phyloP scores from a whole-genome alignment of 352 stramenopile genomes.

The Pythium phragmiticola region DNA sequence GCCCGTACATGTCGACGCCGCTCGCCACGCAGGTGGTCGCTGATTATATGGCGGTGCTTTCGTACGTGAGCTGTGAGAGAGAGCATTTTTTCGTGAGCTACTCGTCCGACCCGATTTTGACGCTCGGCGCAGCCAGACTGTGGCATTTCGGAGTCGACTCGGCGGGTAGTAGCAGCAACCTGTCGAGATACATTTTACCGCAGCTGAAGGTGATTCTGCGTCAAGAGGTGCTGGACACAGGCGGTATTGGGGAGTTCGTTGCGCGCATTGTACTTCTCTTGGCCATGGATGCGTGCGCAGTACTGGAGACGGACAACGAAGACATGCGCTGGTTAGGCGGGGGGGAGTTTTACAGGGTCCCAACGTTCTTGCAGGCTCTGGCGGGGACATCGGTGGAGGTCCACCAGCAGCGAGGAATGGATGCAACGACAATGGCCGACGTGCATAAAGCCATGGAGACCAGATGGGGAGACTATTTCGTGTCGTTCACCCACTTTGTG shows the following conservation, averaged over 20 bases:
- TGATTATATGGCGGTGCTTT: constrained; percentile 29
- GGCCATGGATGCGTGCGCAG: constrained; percentile 26
- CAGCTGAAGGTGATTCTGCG: constrained; percentile 20
- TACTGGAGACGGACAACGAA: constrained; percentile 2
- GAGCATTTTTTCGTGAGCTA: constrained; percentile 26
- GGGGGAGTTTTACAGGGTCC: constrained; percentile 11
- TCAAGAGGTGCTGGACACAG: constrained; percentile 28
- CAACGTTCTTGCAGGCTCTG: constrained; percentile 9
- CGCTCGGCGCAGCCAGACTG: constrained; percentile 22
- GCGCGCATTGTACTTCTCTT: constrained; percentile 29
- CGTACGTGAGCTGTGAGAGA: constrained; percentile 21
- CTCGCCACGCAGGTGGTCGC: constrained; percentile 24
- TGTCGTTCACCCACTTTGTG: constrained; percentile 36
- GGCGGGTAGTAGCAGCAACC: background rate
- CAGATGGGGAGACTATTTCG: constrained; percentile 17
- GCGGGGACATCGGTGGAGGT: background rate
- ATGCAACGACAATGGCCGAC: too few relatives aligned
- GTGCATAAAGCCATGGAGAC: too few relatives aligned
- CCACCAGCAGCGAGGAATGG: too few relatives aligned
- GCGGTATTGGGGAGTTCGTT: constrained; percentile 19
- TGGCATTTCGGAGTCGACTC: constrained; percentile 27
- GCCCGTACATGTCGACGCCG: constrained; percentile 20
- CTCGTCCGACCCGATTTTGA: constrained; percentile 22
- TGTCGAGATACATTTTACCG: constrained; percentile 20
- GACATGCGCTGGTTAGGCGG: background rate